A percentile compares a stretch with the other conserved stretches of the same genome.
These are phyloP conservation scores for Amorphotheca resinae DNA, from an alignment of 495 filamentous ascomycete species.

Conservation along the genomic window DNA sequence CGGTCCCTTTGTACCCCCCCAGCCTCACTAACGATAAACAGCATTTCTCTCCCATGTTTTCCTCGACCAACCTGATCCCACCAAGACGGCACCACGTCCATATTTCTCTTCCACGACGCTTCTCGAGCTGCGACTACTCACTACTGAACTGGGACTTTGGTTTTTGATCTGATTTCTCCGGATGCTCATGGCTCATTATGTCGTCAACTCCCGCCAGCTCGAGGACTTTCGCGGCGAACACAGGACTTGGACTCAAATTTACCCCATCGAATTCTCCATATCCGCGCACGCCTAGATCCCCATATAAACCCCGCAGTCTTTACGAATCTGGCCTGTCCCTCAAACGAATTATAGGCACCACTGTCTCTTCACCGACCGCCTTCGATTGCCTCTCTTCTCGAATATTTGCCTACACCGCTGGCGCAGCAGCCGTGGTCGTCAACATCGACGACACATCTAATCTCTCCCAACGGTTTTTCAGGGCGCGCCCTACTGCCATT, in stretches of 20 bases:
- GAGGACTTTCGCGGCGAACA: constrained; percentile 25
- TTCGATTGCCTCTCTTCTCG: constrained; percentile 66
- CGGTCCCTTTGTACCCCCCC: no score
- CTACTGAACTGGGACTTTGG: background rate
- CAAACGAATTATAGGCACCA: constrained; percentile 77
- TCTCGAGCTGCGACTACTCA: background rate
- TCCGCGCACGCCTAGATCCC: constrained; percentile 48
- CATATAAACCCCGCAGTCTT: constrained; percentile 35
- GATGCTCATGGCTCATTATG: constrained; percentile 41
- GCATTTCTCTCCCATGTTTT: background rate
- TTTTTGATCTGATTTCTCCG: constrained; percentile 6
- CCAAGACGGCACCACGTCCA: background rate
- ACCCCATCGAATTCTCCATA: constrained; percentile 73
- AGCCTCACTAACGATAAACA: no score
- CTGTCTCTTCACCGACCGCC: constrained; percentile 69
- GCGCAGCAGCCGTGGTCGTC: constrained; percentile 85
- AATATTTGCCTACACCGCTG: constrained; percentile 80
- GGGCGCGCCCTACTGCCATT: constrained; percentile 67
- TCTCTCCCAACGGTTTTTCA: constrained; percentile 76
- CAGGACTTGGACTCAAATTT: constrained; percentile 47
- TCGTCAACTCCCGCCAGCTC: constrained; percentile 43
- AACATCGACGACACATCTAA: constrained; percentile 58
- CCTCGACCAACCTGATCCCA: background rate
- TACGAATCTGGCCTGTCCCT: constrained; percentile 51
- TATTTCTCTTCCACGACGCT: background rate